These are phyloP conservation scores for Phytopythium vexans DNA, from an alignment of 352 stramenopile genomes.

Conservation along the genomic window DNA sequence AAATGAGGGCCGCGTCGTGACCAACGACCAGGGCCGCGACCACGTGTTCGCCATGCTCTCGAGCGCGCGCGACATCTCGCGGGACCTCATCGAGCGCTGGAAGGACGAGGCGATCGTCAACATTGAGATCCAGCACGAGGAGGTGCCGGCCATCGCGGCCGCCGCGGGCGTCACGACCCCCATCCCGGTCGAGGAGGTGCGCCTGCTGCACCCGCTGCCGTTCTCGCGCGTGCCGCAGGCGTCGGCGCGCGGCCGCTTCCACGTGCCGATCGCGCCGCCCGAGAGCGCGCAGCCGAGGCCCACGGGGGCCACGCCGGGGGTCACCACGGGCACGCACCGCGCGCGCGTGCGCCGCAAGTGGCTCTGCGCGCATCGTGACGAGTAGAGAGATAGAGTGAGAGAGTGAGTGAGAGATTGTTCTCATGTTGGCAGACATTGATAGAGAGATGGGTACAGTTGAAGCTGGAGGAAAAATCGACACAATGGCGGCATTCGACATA, in stretches of 20 bases:
- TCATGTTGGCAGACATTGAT: not conserved
- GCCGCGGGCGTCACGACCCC: slow-evolving; percentile 9
- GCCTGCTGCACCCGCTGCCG: slow-evolving; percentile 50
- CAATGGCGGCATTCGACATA: too few relatives aligned
- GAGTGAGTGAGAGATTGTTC: not conserved
- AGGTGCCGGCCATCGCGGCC: slow-evolving; percentile 14
- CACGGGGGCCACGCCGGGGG: not conserved
- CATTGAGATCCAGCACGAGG: slow-evolving; percentile 69
- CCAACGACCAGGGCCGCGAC: slow-evolving; percentile 98
- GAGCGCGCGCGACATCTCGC: slow-evolving; percentile 34
- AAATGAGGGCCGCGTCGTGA: slow-evolving; percentile 80
- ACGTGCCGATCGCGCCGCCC: slow-evolving; percentile 49
- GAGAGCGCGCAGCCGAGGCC: slow-evolving; percentile 18
- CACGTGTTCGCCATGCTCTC: slow-evolving; percentile 80
- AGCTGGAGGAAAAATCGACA: too few relatives aligned
- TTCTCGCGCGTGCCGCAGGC: slow-evolving; percentile 72
- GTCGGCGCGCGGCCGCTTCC: slow-evolving; percentile 36
- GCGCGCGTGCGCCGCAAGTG: slow-evolving; percentile 29
- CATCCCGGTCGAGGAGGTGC: slow-evolving; percentile 54
- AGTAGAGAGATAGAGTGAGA: not conserved
- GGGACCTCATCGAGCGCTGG: slow-evolving; percentile 75
- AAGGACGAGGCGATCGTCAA: slow-evolving; percentile 67
- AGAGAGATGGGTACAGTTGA: too few relatives aligned
- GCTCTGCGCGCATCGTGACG: slow-evolving; percentile 31
- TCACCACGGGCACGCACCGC: slow-evolving; percentile 14